Evolutionary conservation across 2,329 filamentous ascomycete genomes (phyloP), one percentile per base, ranked within the genome.

Genomic region (Aspergillus chevalieri): DNA sequence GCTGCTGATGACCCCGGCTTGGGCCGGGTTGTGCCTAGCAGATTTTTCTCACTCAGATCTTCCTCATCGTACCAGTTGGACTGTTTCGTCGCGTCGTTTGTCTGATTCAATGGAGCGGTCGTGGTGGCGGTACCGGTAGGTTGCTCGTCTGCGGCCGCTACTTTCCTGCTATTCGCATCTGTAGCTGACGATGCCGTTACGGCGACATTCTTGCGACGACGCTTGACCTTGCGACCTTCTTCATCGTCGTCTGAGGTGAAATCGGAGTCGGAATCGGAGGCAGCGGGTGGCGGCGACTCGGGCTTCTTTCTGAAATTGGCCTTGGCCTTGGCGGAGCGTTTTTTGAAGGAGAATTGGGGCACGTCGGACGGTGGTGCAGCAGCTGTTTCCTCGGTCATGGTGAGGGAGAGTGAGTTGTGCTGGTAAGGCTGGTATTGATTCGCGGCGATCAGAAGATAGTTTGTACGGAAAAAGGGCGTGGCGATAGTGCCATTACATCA

Each of bases 61-160:
- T 74, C 77, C 52, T 92, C 87, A 52, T 95, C 90, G 69, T 86
- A 93, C 91, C 90, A 96, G 66, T 95, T 88, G 49, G 81, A 86
- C 41, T 84, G 80, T 63, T 94, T 95, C 1, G 92, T 97, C 17
- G 93, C 92, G 66, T 96, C 91, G 67, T 92, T 92, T 60, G 80
- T 81, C 55, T 59, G 82, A 76, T 59, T 89, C 82, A 55, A 78
- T 76, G 21, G 82, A 70, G 50, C 74, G 78, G 67, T 89, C 79
- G 50, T 84, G 70, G 50, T 74, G 78, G 67, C 89, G 79, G 50
- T 84, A 80, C 47, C 77, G 69, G 69, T 80, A 81, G 55, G 70
- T 43, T 81, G 78, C 14, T 45, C n/a, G n/a, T 51, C 80, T 71
- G 52, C 70, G 21, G 77, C 66, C 24, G 80, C 74, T 6, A 73